These are phyloP conservation scores for Hypoxylon fuscum DNA, from an alignment of 495 filamentous ascomycete species.

Conservation along the genomic window DNA sequence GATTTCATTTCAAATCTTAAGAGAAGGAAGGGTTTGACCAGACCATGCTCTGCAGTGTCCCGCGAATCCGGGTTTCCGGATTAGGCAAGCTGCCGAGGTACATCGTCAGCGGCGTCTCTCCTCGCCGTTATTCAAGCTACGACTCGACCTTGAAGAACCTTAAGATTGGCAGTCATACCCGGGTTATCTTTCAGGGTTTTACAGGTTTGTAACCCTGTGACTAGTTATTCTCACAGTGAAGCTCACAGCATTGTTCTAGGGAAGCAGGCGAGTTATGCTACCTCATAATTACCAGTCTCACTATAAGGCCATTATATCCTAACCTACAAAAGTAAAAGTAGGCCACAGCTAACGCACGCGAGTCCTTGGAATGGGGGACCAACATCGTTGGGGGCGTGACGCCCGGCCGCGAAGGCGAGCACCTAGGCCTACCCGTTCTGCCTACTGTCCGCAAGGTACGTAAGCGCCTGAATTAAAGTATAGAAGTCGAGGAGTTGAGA, in stretches of 20 bases:
- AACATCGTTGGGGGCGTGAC: conserved; percentile 89
- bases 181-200: conserved; percentile 89
- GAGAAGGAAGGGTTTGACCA: background rate
- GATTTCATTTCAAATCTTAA: background rate
- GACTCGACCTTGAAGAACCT: conserved; percentile 76
- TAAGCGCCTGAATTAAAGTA: no score
- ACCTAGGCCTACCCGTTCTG: conserved; percentile 82
- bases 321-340: no score
- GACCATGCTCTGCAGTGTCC: conserved; percentile 14
- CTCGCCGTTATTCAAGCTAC: conserved; percentile 42
- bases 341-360: conserved; percentile 84
- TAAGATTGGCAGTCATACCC: conserved; percentile 79
- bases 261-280: conserved; percentile 49
- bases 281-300: background rate
- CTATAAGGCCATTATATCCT: background rate
- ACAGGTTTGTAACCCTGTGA: conserved; percentile 63
- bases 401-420: conserved; percentile 78
- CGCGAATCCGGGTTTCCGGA: background rate
- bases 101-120: background rate
- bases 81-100: conserved; percentile 1
- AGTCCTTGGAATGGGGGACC: conserved; percentile 86
- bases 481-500: no score
- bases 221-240: background rate
- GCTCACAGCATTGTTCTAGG: no score
- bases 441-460: conserved; percentile 72